Base-by-base conservation (phyloP, 176 grass and related monocot genomes). In the Ananas comosus region DNA sequence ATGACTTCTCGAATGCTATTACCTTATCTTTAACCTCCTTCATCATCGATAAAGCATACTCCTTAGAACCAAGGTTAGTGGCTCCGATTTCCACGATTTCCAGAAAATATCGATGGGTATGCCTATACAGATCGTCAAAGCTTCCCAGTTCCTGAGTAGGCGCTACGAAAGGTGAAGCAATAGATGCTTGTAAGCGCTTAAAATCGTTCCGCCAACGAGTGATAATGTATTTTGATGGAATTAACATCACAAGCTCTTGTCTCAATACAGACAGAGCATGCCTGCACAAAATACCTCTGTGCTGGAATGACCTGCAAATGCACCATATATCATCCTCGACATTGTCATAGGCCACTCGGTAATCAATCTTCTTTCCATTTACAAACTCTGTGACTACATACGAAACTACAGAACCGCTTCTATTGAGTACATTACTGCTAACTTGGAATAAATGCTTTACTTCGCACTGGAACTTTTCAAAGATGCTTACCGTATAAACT, bases 281-380 rank as follows among this genome's bases (percentile, higher is more conserved):
- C 63, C 94, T 90, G 71, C 94, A 92, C 68, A 97, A 79, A 83
- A 97, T 92, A 74, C 94, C 89, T 85, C 89, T 92, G 71, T 92
- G 92, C 74, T 92, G 86, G 72, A 97, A 85, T 66, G 91, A 95
- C 50, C 91, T 80, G 56, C 91, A 95, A 51, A 95, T 87, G 79
- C 91, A 95, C 87, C 87, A 90, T 48, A 95, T 83, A 63, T 90
- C 91, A 79, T 95, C 84, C 58, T 95, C 91, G 4, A 74, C 81
- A 80, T 63, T 78, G 53, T 90, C 90, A 77, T 89, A 95, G 67
- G 90, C 83, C 22, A 95, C 91, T 85, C 79, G 82, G 63, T 90
- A 95, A 74, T 95, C 91, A 81, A 90, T 78, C 70, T 90, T 95
- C 66, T 85, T 87, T 63, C 85, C 91, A 71, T 87, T 90, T 25